Evolutionary conservation across 805 yeast species (phyloP), one percentile per base, ranked within the genome.

Genomic region (Kodamaea fukazawae): DNA sequence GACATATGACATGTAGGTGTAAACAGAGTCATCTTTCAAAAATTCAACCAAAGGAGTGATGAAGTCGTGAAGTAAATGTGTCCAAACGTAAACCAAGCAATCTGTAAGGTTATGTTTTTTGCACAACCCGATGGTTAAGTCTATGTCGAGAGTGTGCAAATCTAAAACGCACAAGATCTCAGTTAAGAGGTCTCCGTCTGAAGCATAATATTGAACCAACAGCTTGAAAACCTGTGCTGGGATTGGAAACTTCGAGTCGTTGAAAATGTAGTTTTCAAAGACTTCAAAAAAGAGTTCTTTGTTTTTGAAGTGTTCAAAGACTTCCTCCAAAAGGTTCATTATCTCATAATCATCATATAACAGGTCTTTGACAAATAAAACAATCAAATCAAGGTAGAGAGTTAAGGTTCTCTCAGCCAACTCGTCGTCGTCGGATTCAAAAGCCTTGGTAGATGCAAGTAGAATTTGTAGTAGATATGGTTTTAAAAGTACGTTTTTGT

Each of bases 61-160:
- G 56, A 78, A 88, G 54, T 93, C 98, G 15, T 71, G 61, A 29
- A 93, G 64, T 4, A 87, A 63, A 2, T 63, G 65, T 47, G 79
- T 86, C 85, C 91, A 85, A 13, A 93, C 75, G 55, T 78, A 88
- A 0, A 79, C 72, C 35, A 76, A 63, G 27, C 86, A 75, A 38
- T 86, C 95, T 26, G 69, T 65, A 4, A 90, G 62, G 6, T 73
- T 63, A 48, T 80, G 65, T 44, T 70, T 54, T 29, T 67, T 65
- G 55, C 96, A 83, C 12, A 86, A 61, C 9, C 68, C 69, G 10
- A 88, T 70, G 0, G 96, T 80, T 15, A 81, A 63, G 59, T 91
- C 96, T 27, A 91, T 75, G 54, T 91, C 96, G 36, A 93, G 69
- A 9, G 79, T 73, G 5, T 67, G 50, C 7, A 85, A 70, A 50